phyloP scores from a whole-genome alignment of 345 rosid genomes.

The Citrus unshiu region DNA sequence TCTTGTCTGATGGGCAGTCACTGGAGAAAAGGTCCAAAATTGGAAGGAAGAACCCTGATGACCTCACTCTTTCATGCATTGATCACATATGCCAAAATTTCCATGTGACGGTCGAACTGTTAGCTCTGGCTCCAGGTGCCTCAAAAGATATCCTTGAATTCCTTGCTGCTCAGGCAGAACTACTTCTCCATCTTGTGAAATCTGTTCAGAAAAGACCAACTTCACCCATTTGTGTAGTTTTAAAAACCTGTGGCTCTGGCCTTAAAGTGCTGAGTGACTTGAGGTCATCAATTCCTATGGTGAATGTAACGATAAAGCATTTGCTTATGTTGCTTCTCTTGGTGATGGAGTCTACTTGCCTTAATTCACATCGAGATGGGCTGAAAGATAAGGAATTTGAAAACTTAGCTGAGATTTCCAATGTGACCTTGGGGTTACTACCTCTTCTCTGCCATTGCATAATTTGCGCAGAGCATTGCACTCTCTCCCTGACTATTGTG shows the following conservation, averaged over 20 bases:
- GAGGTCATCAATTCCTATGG: conserved; percentile 37
- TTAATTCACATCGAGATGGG: conserved; percentile 21
- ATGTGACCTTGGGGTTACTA: conserved; percentile 56
- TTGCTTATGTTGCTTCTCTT: conserved; percentile 59
- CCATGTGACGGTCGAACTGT: conserved; percentile 34
- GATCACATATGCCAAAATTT: conserved; percentile 42
- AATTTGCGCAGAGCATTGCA: conserved; percentile 43
- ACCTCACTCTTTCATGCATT: conserved; percentile 49
- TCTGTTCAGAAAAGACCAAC: conserved; percentile 37
- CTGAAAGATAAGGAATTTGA: conserved; percentile 39
- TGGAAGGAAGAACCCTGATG: conserved; percentile 43
- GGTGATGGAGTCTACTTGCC: conserved; percentile 40
- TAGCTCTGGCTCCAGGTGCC: conserved; percentile 46
- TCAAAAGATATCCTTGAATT: conserved; percentile 49
- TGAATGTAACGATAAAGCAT: conserved; percentile 50
- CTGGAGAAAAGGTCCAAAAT: conserved; percentile 31
- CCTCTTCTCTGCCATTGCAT: conserved; percentile 72
- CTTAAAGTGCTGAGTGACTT: conserved; percentile 56
- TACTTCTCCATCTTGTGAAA: conserved; percentile 61
- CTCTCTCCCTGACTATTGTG: conserved; percentile 56
- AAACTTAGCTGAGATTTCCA: conserved; percentile 60
- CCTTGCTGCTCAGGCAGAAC: conserved; percentile 65
- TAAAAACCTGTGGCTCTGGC: conserved; percentile 57
- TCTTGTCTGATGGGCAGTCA: conserved; percentile 35
- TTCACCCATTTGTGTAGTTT: conserved; percentile 42